Evolutionary conservation across 2,329 filamentous ascomycete species (phyloP).

Genomic region (Colletotrichum somersetense): DNA sequence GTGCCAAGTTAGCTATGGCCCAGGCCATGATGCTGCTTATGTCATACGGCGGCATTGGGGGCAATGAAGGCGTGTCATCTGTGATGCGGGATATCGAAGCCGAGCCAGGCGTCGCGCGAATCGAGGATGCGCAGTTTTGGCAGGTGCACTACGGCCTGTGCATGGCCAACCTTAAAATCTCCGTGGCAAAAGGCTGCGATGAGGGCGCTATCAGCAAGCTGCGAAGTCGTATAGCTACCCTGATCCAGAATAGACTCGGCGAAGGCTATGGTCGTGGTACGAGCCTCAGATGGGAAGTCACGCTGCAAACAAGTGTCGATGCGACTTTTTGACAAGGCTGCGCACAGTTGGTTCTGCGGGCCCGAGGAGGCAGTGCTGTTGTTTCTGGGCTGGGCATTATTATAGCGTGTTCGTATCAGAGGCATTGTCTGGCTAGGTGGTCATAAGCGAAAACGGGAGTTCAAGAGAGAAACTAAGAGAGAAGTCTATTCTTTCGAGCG

Average conservation of each 20-base stretch:
- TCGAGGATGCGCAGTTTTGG: slow-evolving; percentile 97
- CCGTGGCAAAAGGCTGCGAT: slow-evolving; percentile 72
- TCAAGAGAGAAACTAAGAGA: neutral
- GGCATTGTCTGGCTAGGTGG: neutral
- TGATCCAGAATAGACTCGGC: slow-evolving; percentile 88
- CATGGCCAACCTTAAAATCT: slow-evolving; percentile 92
- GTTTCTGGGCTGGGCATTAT: neutral
- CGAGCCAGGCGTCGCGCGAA: slow-evolving; percentile 78
- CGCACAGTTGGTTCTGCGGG: neutral
- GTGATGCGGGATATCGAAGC: slow-evolving; percentile 88
- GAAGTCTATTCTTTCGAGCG: slow-evolving; percentile 25
- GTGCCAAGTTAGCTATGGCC: slow-evolving; percentile 84
- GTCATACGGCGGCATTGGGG: slow-evolving; percentile 72
- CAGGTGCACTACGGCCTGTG: slow-evolving; percentile 97
- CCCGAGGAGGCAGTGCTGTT: neutral
- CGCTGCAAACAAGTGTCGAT: slow-evolving; percentile 76
- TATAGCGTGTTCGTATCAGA: neutral
- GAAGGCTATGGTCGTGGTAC: slow-evolving; percentile 87
- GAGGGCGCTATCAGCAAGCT: slow-evolving; percentile 80
- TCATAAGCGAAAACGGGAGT: neutral
- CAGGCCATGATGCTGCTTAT: slow-evolving; percentile 96
- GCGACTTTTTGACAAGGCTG: slow-evolving; percentile 36
- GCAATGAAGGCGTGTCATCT: slow-evolving; percentile 69
- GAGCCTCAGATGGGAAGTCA: slow-evolving; percentile 92
- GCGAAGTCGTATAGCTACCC: slow-evolving; percentile 78